Conservation (phyloP, 2,329 filamentous ascomycete species). For the Cladosporium sp. region DNA sequence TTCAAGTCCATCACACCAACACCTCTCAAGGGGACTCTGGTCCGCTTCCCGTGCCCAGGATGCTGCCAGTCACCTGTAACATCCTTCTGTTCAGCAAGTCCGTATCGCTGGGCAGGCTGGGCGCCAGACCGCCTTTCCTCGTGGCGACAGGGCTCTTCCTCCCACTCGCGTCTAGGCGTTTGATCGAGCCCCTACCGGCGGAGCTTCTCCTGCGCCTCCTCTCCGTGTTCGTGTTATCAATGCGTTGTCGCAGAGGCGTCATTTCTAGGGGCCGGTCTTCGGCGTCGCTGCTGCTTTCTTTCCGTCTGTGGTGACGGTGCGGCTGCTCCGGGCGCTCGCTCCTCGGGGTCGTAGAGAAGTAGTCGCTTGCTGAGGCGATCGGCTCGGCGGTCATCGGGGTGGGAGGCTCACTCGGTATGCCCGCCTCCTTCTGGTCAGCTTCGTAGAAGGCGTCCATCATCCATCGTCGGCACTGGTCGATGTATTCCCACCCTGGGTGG, state of each 20-base stretch:
- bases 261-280: conserved; percentile 85
- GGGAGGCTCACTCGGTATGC: conserved; percentile 30
- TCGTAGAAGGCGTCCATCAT: conserved; percentile 74
- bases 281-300: conserved; percentile 63
- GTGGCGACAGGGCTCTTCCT: conserved; percentile 34
- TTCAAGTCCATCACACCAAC: too few species aligned
- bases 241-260: conserved; percentile 27
- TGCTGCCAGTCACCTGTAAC: conserved; percentile 47
- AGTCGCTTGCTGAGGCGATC: conserved; percentile 28
- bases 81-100: conserved; percentile 52
- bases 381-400: conserved; percentile 23
- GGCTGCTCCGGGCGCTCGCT: not conserved
- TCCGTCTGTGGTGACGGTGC: conserved; percentile 41
- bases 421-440: conserved; percentile 41
- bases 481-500: conserved; percentile 85
- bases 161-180: conserved; percentile 33
- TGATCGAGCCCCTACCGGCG: conserved; percentile 27
- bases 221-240: conserved; percentile 14
- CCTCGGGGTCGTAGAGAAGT: conserved; percentile 26
- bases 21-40: conserved; percentile 5
- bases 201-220: conserved; percentile 29
- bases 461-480: conserved; percentile 77
- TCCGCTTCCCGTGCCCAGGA: conserved; percentile 32
- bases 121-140: conserved; percentile 42
- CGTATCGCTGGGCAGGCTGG: conserved; percentile 51